These are phyloP conservation scores for Sechiopsis laciniata DNA, from an alignment of 306 rosid species.

Conservation along the genomic window DNA sequence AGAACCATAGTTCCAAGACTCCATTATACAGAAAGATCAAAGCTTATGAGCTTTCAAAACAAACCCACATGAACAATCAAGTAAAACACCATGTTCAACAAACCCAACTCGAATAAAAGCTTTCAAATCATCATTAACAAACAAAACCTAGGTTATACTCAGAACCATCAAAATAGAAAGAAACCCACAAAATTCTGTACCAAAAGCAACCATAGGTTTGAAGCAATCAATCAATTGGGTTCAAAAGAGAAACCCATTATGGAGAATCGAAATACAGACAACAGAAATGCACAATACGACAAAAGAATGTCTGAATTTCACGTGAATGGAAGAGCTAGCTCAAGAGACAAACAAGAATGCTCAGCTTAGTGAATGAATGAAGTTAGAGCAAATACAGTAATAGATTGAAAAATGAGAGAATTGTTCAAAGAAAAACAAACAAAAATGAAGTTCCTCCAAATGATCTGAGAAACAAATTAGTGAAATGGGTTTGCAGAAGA, in stretches of 20 bases:
- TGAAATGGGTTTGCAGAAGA: neutral
- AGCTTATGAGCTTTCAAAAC: constrained; percentile 15
- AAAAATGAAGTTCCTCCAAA: neutral
- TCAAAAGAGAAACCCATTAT: constrained; percentile 11
- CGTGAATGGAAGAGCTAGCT: constrained; percentile 18
- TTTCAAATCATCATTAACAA: constrained; percentile 11
- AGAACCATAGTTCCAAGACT: constrained; percentile 68
- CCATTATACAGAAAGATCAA: constrained; percentile 47
- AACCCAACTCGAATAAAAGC: constrained; percentile 8
- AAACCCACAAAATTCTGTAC: constrained; percentile 3
- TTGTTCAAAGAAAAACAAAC: neutral
- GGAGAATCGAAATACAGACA: constrained; percentile 18
- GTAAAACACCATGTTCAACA: neutral
- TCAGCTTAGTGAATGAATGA: constrained; percentile 8
- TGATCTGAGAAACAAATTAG: neutral
- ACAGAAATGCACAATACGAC: constrained; percentile 14
- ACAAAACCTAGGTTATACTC: constrained; percentile 6
- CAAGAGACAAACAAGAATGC: constrained; percentile 18
- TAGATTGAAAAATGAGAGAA: neutral
- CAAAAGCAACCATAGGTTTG: neutral
- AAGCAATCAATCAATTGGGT: neutral
- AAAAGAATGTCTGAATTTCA: constrained; percentile 25
- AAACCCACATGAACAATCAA: constrained; percentile 34
- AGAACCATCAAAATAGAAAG: constrained; percentile 10
- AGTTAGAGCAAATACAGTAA: neutral